phyloP scores from a whole-genome alignment of 208 protist genomes.

The Wallacemonas sp. region DNA sequence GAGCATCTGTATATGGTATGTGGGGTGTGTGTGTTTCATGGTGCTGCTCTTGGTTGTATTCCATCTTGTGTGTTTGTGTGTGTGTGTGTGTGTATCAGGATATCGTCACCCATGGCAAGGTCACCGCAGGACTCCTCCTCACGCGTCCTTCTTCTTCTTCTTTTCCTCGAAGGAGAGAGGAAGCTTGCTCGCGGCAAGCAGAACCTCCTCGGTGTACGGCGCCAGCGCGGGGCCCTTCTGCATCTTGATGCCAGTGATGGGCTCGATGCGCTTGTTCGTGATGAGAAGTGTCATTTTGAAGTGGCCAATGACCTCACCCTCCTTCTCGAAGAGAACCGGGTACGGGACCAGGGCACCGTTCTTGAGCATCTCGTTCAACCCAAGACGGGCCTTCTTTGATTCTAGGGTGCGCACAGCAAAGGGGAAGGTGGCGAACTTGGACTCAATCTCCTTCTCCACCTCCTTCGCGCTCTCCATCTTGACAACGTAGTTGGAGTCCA shows the following conservation, averaged over 20 bases:
- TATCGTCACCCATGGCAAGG: background rate
- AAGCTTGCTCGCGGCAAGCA: slow-evolving; percentile 81
- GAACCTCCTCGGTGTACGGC: slow-evolving; percentile 85
- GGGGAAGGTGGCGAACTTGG: slow-evolving; percentile 94
- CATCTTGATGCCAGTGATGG: slow-evolving; percentile 85
- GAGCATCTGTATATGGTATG: no score
- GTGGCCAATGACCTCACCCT: slow-evolving; percentile 90
- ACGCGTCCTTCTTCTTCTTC: slow-evolving; percentile 61
- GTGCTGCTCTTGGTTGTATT: no score
- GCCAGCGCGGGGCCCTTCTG: slow-evolving; percentile 80
- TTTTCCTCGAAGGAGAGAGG: slow-evolving; percentile 88
- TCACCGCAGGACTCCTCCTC: background rate
- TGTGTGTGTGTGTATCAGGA: no score
- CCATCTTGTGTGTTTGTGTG: no score
- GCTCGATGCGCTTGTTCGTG: slow-evolving; percentile 89
- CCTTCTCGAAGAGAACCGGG: slow-evolving; percentile 96
- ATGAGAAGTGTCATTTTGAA: slow-evolving; percentile 93
- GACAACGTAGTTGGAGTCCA: slow-evolving; percentile 95
- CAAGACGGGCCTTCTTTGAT: slow-evolving; percentile 93
- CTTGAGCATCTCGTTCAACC: slow-evolving; percentile 96
- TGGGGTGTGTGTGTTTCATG: no score
- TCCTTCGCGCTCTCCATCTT: slow-evolving; percentile 98
- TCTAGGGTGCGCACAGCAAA: slow-evolving; percentile 95
- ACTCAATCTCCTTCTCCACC: slow-evolving; percentile 95
- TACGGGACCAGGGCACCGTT: slow-evolving; percentile 96